Evolutionary conservation across 164 flowering plant genomes (phyloP), one percentile per base, ranked within the genome.

Genomic region (Liquidambar formosana): DNA sequence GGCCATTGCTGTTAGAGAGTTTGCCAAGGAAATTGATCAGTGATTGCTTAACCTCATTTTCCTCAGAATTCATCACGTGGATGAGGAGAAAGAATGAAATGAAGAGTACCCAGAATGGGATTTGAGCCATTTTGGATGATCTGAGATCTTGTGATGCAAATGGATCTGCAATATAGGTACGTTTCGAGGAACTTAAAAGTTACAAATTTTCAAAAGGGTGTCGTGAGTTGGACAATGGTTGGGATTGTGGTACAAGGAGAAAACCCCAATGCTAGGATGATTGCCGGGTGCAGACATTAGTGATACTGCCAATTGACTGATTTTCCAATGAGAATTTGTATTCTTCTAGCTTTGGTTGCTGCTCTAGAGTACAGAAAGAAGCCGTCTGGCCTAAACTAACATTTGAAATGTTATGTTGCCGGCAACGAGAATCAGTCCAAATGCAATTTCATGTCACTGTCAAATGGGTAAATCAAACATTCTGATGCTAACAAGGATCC

Each of bases 71-170:
- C 1, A 77, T 54, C 0, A 26, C 16, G 28, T 79, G 73, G 26
- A 78, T 23, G 23, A 79, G 61, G 61, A 79, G 61, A 75, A 74
- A 23, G 45, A 79, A 21, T 11, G 76, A 75, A 68, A 82, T 15
- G 10, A 75, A 64, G 52, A 82, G 44, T 18, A 66, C 78, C 81
- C 83, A 78, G 49, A 70, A 43, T 18, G 75, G 41, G 43, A 68
- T 60, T 72, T 63, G 73, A 8, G 69, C 68, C 84, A 79, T 82
- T 44, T 53, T 33, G 51, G 46, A 23, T 48, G 62, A 60, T 26
- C 59, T 21, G 46, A 45, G 49, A 10, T 52, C 65, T n/a, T n/a
- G n/a, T 44, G 43, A 33, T 1, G 63, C 33, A 61, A 57, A 71
- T 33, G 63, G 44, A 44, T 52, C 15, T 46, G 33, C 23, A 41